Percentiles rank a stretch among this genome's conserved stretches.
Evolutionary conservation across 179 eudicot species (phyloP).

Genomic region (Vitellaria paradoxa): DNA sequence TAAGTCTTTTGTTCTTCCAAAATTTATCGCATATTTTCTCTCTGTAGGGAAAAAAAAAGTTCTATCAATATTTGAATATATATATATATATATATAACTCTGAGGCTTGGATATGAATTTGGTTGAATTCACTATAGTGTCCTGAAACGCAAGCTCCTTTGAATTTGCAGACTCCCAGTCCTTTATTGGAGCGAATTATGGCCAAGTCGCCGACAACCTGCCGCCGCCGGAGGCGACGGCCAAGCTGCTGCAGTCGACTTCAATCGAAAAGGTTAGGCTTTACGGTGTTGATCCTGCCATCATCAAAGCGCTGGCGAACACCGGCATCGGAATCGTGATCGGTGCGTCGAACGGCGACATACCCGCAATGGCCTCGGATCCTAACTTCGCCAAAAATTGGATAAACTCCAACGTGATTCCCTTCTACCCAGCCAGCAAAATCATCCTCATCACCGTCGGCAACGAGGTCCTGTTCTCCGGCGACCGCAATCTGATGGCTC

Average conservation of each 20-base stretch:
- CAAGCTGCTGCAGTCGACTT: conserved; percentile 56
- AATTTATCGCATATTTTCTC: background rate
- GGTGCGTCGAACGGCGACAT: conserved; percentile 80
- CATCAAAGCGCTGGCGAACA: conserved; percentile 64
- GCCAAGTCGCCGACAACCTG: conserved; percentile 76
- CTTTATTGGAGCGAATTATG: conserved; percentile 79
- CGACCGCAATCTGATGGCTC: conserved; percentile 56
- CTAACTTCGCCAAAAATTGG: conserved; percentile 66
- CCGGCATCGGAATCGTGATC: conserved; percentile 62
- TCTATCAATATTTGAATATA: background rate
- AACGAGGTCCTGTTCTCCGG: conserved; percentile 74
- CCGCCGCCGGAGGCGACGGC: conserved; percentile 72
- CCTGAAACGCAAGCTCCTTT: background rate
- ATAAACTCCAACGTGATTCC: conserved; percentile 58
- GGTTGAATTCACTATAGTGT: background rate
- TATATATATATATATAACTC: background rate
- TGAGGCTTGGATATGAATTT: background rate
- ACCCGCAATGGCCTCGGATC: conserved; percentile 69
- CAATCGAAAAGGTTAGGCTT: conserved; percentile 61
- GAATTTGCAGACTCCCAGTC: conserved; percentile 50
- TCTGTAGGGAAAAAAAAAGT: background rate
- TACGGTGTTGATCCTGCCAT: conserved; percentile 75
- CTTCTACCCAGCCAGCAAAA: conserved; percentile 63
- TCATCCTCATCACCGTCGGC: conserved; percentile 74
- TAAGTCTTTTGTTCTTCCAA: background rate